Percentiles rank a stretch among this genome's conserved stretches.
phyloP scores from a whole-genome alignment of 805 yeast species.

The Sugiyamaella boreocaroliniensis region DNA sequence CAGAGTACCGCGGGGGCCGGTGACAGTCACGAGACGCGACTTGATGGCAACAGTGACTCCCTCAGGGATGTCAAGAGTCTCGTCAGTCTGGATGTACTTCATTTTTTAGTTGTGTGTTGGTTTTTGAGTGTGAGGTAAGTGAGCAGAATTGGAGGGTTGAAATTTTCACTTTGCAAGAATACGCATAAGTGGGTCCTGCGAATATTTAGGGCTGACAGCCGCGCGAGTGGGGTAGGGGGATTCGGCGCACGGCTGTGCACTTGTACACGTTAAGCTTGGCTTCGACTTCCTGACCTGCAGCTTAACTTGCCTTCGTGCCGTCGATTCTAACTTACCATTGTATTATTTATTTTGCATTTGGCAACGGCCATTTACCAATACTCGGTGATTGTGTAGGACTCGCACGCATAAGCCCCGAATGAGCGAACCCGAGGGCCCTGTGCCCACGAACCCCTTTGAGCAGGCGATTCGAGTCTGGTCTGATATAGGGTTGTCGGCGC shows the following conservation, averaged over 20 bases:
- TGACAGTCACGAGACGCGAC: conserved; percentile 81
- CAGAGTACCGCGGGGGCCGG: conserved; percentile 96
- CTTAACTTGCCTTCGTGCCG: background rate
- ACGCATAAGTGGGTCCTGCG: background rate
- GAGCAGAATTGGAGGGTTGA: background rate
- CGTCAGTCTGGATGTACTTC: conserved; percentile 87
- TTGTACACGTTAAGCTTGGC: background rate
- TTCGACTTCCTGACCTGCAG: background rate
- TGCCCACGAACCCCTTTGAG: conserved; percentile 31
- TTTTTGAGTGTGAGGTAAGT: background rate
- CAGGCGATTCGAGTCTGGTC: conserved; percentile 71
- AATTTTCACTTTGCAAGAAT: background rate
- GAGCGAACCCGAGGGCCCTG: background rate
- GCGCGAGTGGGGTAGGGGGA: background rate
- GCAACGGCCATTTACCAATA: background rate
- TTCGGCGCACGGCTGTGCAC: background rate
- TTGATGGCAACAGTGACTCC: conserved; percentile 87
- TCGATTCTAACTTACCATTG: background rate
- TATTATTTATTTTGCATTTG: background rate
- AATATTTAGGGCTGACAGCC: background rate
- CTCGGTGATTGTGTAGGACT: background rate
- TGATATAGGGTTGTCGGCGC: conserved; percentile 57
- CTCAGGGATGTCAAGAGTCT: conserved; percentile 78
- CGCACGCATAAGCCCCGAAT: background rate
- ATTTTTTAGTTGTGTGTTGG: conserved; percentile 27